Base-by-base conservation (phyloP, 2,329 filamentous ascomycete genomes). In the Delphinella strobiligena region DNA sequence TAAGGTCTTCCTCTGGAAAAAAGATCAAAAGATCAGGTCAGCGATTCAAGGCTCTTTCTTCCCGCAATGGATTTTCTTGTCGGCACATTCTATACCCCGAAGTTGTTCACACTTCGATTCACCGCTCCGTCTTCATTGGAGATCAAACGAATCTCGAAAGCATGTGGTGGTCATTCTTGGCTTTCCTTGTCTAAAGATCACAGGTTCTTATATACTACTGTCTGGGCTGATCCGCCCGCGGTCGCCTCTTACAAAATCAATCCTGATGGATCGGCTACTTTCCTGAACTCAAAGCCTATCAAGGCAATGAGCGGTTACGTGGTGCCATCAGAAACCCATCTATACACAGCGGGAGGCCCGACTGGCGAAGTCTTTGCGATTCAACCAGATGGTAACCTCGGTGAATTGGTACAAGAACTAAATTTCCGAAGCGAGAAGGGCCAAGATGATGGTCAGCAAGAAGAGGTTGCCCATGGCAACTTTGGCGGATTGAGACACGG, bases 401-500 rank as follows among this genome's bases (percentile, higher is more conserved):
- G 54, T 2, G 44, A 52, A 10, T 31, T 58, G 2, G 50, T 57
- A 2, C 56, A 60, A 31, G 46, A 55, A 38, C 46, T 59, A 11
- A 45, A 53, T 15, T 60, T 59, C 34, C 48, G 56, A 2, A 49
- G 50, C 2, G 45, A 41, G 1, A 46, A 53, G 34, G 50, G 47
- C 10, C 7, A 36, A 11, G 36, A 41, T 18, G 48, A 50, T 5
- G 55, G 55, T 35, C 42, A 50, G 22, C 48, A 53, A 9, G 49
- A 47, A 2, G 47, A 43, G 11, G 52, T 56, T 4, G 48, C 54
- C 4, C 56, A 59, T 41, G 56, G 56, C 30, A 50, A 53, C 38
- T 59, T 59, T 31, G 56, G 54, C 5, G 56, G 55, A 2, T 38
- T 59, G 33, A 42, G 56, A 37, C 55, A 58, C 45, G 56, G 56